Conservation (phyloP, 306 rosid genomes). For the Glycyrrhiza uralensis region DNA sequence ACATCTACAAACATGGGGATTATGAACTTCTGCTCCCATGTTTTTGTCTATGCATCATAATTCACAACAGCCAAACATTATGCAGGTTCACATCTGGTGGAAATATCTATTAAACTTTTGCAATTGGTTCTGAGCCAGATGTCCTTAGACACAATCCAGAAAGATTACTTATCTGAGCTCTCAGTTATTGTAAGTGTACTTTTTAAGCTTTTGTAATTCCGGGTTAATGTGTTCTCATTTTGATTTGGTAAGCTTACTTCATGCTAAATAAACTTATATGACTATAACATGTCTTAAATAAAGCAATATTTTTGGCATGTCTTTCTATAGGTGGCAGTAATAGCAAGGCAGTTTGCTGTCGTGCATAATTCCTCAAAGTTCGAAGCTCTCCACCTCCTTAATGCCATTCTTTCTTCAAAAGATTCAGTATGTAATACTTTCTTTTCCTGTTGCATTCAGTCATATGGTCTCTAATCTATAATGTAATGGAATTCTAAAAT, state of each 20-base stretch:
- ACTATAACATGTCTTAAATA: background rate
- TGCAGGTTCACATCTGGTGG: constrained; percentile 72
- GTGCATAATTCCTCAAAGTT: constrained; percentile 75
- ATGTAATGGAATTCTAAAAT: background rate
- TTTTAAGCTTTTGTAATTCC: background rate
- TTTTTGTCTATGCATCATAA: constrained; percentile 13
- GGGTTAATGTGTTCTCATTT: constrained; percentile 16
- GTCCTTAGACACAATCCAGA: constrained; percentile 43
- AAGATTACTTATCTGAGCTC: constrained; percentile 50
- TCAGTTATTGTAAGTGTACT: constrained; percentile 63
- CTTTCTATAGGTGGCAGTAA: constrained; percentile 50
- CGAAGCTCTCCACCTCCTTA: constrained; percentile 73
- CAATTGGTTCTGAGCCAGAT: constrained; percentile 56
- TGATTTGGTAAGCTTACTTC: constrained; percentile 13
- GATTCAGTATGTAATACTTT: constrained; percentile 48
- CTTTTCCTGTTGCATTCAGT: constrained; percentile 9
- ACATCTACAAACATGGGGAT: background rate
- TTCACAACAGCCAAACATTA: constrained; percentile 26
- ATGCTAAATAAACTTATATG: background rate
- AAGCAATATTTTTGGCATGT: constrained; percentile 3
- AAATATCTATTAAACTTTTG: constrained; percentile 59
- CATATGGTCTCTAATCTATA: constrained; percentile 3
- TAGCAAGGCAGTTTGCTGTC: constrained; percentile 73
- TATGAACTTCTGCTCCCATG: background rate
- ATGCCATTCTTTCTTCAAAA: constrained; percentile 56